Evolutionary conservation across 805 yeast species (phyloP), one percentile per base, ranked within the genome.

Genomic region (Lipomyces japonicus): DNA sequence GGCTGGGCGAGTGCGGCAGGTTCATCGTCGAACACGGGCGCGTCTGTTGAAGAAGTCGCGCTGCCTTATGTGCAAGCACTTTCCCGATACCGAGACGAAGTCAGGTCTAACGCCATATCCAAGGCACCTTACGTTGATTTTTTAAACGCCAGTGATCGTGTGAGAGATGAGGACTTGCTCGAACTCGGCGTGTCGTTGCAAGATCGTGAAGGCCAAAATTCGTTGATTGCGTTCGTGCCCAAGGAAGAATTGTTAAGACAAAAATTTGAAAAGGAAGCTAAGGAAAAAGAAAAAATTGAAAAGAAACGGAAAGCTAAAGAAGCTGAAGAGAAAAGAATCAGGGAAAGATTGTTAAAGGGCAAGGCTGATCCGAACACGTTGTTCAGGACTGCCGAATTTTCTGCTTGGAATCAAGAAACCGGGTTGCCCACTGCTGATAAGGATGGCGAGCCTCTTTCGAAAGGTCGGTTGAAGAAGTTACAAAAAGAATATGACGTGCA

Each of bases 141-240:
- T 50, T 73, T 93, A 41, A 70, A 72, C n/a, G 79, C 86, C 3
- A 77, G 89, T 50, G 98, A 93, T 67, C 67, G 72, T 4, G 67
- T 93, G 21, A 79, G 98, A 61, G 80, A 83, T 59, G 68, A 76
- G 16, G 93, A 84, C 34, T 70, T 93, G 59, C 71, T 88, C 52
- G 75, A 79, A 23, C 71, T 89, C 54, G 93, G 95, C 25, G 84
- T 93, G 37, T 80, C 95, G 1, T 72, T 93, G 48, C 97, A 91
- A 65, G 98, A 93, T 68, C 80, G 97, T 62, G 84, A 77, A 52
- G 60, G 53, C 14, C 79, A 77, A 61, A 76, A 81, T n/a, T 90
- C 97, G 0, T 75, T 93, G 53, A 76, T 93, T 39, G 93, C 93
- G 68, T 84, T 91, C 61, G 72, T 93, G 57, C 97, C 91, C 65